Base-by-base conservation (phyloP, 805 yeast species). In the Hanseniaspora mollemarum region DNA sequence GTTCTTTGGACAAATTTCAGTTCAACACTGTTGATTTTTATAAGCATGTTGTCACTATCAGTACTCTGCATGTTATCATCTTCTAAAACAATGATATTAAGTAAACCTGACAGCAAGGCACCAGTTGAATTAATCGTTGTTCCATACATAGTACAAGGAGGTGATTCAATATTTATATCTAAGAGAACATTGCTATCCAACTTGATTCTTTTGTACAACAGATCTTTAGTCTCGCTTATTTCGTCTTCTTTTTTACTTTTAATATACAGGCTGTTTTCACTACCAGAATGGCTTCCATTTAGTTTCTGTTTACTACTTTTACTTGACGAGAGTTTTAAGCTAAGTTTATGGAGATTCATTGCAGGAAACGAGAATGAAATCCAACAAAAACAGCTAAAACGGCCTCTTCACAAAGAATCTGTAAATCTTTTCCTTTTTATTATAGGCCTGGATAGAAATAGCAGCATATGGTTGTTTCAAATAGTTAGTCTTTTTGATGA, bases 131-230 rank as follows among this genome's bases (percentile, higher is more conserved):
- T 92, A 8, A 67, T 64, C 2, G 88, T 83, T 0, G 74, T 66
- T 0, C 98, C 98, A 60, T 84, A 90, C 51, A 92, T 67, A 42
- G 86, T 77, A 35, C 88, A 73, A 0, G 99, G 98, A 1, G 97
- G 97, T 1, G 94, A 81, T 62, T 92, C 99, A 21, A 92, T 69
- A 35, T 72, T 71, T 31, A 88, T 72, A 0, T 78, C 62, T 12
- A 85, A 64, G 31, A 73, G 69, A 31, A 75, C 52, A 28, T 41
- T 48, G 25, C 25, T 18, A 24, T 48, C 46, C 12, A 32, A 12
- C 13, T 38, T 29, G 4, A 39, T 25, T 15, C 13, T 24, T 4
- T n/a, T 26, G 16, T 39, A 39, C n/a, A 39, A 25, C 4, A 21
- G 4, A 39, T 39, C 43, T 10, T n/a, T 3, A 9, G 19, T 9